These are phyloP conservation scores for Exophiala alcalophila DNA, from an alignment of 2,329 filamentous ascomycete species.

Conservation along the genomic window DNA sequence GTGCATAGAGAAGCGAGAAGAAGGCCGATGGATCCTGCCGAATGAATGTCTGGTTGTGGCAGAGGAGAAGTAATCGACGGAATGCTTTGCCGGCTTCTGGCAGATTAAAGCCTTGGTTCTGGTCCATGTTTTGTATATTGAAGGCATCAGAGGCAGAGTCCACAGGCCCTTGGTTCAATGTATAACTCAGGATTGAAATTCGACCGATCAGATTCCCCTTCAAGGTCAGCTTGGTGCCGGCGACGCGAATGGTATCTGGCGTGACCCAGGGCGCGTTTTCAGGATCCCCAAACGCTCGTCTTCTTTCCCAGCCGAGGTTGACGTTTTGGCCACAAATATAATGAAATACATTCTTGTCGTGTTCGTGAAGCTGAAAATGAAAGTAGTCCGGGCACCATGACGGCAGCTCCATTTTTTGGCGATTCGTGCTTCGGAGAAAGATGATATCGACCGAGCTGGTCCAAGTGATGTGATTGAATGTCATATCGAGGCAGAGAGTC, in stretches of 20 bases:
- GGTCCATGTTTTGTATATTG: too few relatives aligned
- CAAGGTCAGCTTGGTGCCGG: conserved; percentile 10
- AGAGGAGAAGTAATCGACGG: conserved; percentile 20
- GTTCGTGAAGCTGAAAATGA: conserved; percentile 14
- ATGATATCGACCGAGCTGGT: conserved; percentile 22
- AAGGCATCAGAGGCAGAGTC: neutral
- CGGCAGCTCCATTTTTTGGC: conserved; percentile 8
- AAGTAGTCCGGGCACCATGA: conserved; percentile 24
- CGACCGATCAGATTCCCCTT: conserved; percentile 13
- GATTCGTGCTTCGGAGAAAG: conserved; percentile 17
- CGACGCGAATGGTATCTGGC: conserved; percentile 13
- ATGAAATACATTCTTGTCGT: conserved; percentile 14
- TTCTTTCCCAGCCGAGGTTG: conserved; percentile 22
- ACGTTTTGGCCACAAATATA: conserved; percentile 17
- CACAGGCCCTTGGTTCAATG: conserved; percentile 2
- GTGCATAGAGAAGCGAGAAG: conserved; percentile 15
- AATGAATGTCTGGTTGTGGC: conserved; percentile 18
- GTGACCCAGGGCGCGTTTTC: conserved; percentile 13
- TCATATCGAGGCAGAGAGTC: conserved; percentile 22
- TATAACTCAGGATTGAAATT: conserved; percentile 13
- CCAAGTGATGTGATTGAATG: conserved; percentile 19
- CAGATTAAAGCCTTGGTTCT: conserved; percentile 2
- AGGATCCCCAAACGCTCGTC: conserved; percentile 18
- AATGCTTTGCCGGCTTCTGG: conserved; percentile 18
- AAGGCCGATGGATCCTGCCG: conserved; percentile 13